phyloP scores from a whole-genome alignment of 164 flowering plant genomes.

The Vitis labrusca region DNA sequence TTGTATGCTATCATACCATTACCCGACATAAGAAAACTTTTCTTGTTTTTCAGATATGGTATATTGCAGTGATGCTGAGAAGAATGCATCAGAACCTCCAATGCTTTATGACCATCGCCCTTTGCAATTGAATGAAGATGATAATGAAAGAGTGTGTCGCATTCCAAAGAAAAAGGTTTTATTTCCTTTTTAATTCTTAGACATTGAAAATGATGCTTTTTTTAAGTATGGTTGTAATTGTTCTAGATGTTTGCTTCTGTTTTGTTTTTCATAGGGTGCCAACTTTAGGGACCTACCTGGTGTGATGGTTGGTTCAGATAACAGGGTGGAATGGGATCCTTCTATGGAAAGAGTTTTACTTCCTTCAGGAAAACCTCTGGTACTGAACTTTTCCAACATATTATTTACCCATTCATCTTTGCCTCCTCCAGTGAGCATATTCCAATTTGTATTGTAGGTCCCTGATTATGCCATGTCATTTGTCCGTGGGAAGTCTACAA shows the following conservation, averaged over 20 bases:
- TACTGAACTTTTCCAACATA: constrained; percentile 11
- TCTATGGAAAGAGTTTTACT: constrained; percentile 36
- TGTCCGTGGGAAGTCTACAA: constrained; percentile 55
- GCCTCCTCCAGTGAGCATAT: not conserved
- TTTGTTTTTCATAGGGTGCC: constrained; percentile 54
- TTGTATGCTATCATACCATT: no score
- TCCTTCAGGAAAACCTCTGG: constrained; percentile 74
- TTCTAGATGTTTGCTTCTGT: no score
- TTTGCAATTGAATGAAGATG: constrained; percentile 58
- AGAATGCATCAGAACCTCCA: not conserved
- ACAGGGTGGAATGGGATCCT: constrained; percentile 62
- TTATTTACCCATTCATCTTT: not conserved
- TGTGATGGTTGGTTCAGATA: constrained; percentile 47
- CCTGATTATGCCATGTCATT: constrained; percentile 87
- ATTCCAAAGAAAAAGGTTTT: constrained; percentile 76
- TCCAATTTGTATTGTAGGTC: constrained; percentile 33
- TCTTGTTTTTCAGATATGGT: constrained; percentile 27
- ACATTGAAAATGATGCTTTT: not conserved
- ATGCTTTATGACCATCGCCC: constrained; percentile 72
- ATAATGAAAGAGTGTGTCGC: constrained; percentile 58
- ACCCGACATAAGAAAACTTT: no score
- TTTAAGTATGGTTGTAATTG: not conserved
- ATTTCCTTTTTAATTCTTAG: no score
- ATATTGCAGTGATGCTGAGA: constrained; percentile 1
- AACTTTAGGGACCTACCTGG: constrained; percentile 79